Conservation (phyloP, 1,284 basidiomycete species). For the Malassezia yamatoensis region DNA sequence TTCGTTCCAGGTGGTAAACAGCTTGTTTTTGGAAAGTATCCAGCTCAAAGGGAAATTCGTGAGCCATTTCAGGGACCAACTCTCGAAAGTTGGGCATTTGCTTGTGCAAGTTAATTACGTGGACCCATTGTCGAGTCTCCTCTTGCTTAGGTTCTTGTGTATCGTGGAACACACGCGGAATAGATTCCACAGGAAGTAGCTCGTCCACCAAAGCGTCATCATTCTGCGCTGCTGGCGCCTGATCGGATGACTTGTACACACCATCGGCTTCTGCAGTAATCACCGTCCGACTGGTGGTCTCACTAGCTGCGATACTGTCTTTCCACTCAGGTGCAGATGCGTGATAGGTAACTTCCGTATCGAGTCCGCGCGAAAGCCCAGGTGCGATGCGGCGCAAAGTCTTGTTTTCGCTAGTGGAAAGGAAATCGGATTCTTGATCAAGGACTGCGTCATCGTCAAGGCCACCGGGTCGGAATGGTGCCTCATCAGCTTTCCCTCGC, state of each 20-base stretch:
- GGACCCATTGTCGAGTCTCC: constrained; percentile 87
- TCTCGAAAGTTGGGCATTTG: constrained; percentile 77
- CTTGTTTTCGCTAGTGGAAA: constrained; percentile 52
- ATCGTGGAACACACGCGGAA: constrained; percentile 23
- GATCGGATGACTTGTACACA: constrained; percentile 7
- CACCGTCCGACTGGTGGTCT: background rate
- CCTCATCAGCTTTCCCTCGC: constrained; percentile 18
- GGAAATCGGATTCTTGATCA: background rate
- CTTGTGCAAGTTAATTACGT: constrained; percentile 85
- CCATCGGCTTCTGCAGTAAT: constrained; percentile 14
- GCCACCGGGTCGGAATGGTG: constrained; percentile 24
- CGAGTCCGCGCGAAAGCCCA: constrained; percentile 55
- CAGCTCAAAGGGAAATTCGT: constrained; percentile 66
- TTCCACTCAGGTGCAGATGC: background rate
- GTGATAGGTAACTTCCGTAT: constrained; percentile 48
- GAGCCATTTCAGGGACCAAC: constrained; percentile 81
- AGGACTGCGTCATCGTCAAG: constrained; percentile 51
- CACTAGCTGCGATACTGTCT: background rate
- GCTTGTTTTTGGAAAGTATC: constrained; percentile 95
- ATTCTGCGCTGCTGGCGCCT: constrained; percentile 6
- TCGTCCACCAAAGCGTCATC: constrained; percentile 41
- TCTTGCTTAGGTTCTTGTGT: constrained; percentile 19
- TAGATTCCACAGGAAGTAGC: constrained; percentile 34
- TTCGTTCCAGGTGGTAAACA: constrained; percentile 92
- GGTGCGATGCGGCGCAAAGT: constrained; percentile 49